Percentiles rank a stretch among this genome's conserved stretches.
phyloP scores from a whole-genome alignment of 495 filamentous ascomycete species.

The Penicillium mononematosum region DNA sequence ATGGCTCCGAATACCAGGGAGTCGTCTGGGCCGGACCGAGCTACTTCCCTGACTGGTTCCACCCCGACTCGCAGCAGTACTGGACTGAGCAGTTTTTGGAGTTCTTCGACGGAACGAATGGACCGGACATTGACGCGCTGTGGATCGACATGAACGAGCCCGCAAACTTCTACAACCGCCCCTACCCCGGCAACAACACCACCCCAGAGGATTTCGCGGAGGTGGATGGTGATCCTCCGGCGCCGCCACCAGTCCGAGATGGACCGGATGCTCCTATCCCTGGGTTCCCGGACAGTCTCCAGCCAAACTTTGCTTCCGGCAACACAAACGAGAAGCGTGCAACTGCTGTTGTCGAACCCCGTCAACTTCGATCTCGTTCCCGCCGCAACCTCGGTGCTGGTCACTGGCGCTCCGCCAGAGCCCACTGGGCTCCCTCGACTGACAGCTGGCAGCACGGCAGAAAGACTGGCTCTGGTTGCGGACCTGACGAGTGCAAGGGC shows the following conservation, averaged over 20 bases:
- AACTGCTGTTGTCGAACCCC: background rate
- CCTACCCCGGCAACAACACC: constrained; percentile 16
- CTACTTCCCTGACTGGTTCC: constrained; percentile 29
- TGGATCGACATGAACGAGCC: constrained; percentile 34
- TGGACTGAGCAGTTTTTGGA: constrained; percentile 21
- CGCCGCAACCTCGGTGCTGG: constrained; percentile 20
- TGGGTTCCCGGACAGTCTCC: constrained; percentile 23
- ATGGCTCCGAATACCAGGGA: constrained; percentile 21
- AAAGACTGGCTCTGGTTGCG: constrained; percentile 14
- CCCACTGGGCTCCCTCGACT: background rate
- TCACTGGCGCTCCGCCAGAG: constrained; percentile 14
- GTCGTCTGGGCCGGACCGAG: constrained; percentile 30
- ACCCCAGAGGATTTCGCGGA: constrained; percentile 16
- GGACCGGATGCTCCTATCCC: constrained; percentile 20
- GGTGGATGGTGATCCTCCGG: constrained; percentile 20
- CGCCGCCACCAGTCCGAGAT: constrained; percentile 18
- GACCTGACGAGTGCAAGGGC: constrained; percentile 15
- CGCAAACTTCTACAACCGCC: constrained; percentile 19
- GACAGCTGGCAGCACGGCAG: constrained; percentile 13
- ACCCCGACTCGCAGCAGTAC: constrained; percentile 21
- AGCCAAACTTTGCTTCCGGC: constrained; percentile 19
- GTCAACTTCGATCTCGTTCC: constrained; percentile 3
- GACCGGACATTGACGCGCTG: constrained; percentile 23
- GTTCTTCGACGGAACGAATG: constrained; percentile 16
- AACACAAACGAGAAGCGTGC: constrained; percentile 7